A percentile compares a stretch with the other conserved stretches of the same genome.
Evolutionary conservation across 2,329 filamentous ascomycete species (phyloP).

Genomic region (Fonsecaea pugnacius): DNA sequence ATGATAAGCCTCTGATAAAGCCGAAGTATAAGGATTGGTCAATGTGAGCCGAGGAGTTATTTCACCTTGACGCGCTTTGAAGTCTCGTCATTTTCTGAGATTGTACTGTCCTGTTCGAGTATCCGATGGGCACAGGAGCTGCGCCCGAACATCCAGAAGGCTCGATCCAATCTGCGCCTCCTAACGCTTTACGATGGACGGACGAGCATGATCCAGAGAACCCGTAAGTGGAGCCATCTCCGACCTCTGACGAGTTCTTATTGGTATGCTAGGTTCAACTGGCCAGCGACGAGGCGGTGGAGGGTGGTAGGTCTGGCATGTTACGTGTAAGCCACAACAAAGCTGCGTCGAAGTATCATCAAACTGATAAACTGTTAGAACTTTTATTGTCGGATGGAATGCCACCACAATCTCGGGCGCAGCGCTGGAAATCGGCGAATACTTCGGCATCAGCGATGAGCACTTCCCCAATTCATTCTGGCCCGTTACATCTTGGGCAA

Average conservation of each 20-base stretch:
- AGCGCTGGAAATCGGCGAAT: background rate
- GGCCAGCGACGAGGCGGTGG: background rate
- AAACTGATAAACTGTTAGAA: background rate
- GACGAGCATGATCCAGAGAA: conserved; percentile 4
- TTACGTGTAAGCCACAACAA: background rate
- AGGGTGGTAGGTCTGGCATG: background rate
- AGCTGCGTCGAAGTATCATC: background rate
- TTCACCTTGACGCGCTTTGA: background rate
- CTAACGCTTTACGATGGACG: background rate
- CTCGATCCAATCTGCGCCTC: background rate
- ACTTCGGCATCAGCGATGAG: background rate
- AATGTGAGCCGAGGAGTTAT: background rate
- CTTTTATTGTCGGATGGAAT: conserved; percentile 1
- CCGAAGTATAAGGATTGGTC: background rate
- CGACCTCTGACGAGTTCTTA: background rate
- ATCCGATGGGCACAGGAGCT: background rate
- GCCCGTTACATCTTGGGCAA: conserved; percentile 47
- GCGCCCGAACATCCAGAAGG: background rate
- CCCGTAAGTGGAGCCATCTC: background rate
- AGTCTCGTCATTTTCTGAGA: background rate
- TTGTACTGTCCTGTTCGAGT: background rate
- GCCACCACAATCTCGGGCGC: background rate
- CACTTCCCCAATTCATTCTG: conserved; percentile 47
- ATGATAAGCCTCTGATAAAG: background rate
- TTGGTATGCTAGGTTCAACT: background rate